Conservation (phyloP, 257 asterid species). For the Nicotiana obtusifolia region DNA sequence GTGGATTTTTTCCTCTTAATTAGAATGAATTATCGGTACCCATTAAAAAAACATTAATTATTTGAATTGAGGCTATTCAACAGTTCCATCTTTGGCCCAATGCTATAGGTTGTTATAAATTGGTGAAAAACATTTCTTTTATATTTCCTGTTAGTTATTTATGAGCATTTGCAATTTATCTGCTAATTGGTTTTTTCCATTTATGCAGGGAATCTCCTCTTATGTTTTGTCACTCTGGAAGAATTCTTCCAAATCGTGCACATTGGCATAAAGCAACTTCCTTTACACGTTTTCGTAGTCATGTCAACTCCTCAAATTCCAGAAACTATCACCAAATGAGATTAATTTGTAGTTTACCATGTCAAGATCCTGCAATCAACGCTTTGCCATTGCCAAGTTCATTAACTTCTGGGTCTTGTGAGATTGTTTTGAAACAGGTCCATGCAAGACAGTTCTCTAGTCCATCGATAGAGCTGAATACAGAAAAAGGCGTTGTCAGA, state of each 20-base stretch:
- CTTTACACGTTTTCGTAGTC: constrained; percentile 15
- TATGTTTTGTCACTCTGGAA: background rate
- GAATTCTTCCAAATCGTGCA: background rate
- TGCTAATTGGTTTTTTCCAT: background rate
- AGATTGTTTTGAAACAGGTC: constrained; percentile 21
- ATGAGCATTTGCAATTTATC: background rate
- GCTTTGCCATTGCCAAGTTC: constrained; percentile 13
- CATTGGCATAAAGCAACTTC: background rate
- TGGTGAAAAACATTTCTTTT: background rate
- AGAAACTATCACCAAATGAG: constrained; percentile 20
- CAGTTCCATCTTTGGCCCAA: background rate
- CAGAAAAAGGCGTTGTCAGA: constrained; percentile 56
- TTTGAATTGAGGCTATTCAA: background rate
- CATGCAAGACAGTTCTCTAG: constrained; percentile 33
- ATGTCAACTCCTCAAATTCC: constrained; percentile 6
- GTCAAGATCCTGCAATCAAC: constrained; percentile 18
- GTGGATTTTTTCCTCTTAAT: background rate
- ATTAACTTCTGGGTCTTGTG: constrained; percentile 10
- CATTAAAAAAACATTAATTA: background rate
- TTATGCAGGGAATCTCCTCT: background rate
- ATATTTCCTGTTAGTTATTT: background rate
- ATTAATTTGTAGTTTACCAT: constrained; percentile 15
- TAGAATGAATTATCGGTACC: background rate
- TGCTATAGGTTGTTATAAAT: background rate
- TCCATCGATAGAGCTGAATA: constrained; percentile 57